Percentiles rank a stretch among this genome's conserved stretches.
phyloP scores from a whole-genome alignment of 176 grass and related monocot genomes.

The Alloteropsis semialata region DNA sequence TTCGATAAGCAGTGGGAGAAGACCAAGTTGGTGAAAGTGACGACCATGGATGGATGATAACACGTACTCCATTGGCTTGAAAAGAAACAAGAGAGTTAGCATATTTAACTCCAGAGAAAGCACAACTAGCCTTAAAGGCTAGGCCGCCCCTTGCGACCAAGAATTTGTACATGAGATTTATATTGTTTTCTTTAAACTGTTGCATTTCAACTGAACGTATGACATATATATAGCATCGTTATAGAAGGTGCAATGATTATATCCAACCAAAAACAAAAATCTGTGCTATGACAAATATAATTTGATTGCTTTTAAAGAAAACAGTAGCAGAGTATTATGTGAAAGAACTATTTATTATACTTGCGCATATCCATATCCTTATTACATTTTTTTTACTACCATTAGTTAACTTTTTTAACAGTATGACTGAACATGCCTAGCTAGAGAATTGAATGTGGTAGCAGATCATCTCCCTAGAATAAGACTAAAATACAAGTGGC shows the following conservation, averaged over 20 bases:
- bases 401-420: neutral
- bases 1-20: neutral
- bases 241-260: neutral
- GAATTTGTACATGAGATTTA: neutral
- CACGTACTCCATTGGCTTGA: neutral
- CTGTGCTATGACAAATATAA: neutral
- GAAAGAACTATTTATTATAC: neutral
- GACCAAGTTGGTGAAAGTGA: constrained; percentile 15
- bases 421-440: neutral
- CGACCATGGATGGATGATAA: constrained; percentile 9
- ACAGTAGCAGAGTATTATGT: neutral
- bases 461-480: neutral
- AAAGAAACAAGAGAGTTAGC: neutral
- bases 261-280: neutral
- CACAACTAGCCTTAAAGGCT: neutral
- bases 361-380: neutral
- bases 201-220: neutral
- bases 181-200: neutral
- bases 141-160: neutral
- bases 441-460: neutral
- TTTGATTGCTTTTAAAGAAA: neutral
- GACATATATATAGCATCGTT: neutral
- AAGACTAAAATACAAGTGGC: neutral
- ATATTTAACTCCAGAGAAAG: neutral
- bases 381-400: neutral